Percentiles rank a stretch among this genome's conserved stretches.
Conservation (phyloP, 768 basidiomycete species). For the Leucosporidium yakuticum region DNA sequence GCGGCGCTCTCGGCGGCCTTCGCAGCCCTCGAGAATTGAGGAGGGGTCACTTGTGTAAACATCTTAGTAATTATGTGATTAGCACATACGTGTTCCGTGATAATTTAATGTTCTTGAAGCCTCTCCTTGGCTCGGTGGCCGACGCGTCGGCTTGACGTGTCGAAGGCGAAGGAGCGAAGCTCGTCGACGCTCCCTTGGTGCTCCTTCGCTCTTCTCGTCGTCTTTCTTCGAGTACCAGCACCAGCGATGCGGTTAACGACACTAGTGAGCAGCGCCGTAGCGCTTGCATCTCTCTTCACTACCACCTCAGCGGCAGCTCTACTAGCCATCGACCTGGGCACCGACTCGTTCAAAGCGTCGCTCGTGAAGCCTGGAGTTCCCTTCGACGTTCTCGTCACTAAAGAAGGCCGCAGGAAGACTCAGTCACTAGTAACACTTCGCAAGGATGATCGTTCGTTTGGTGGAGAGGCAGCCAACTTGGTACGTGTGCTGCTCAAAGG, state of each 20-base stretch:
- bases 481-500: conserved; percentile 11
- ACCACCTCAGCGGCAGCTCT: conserved; percentile 48
- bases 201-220: background rate
- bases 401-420: conserved; percentile 94
- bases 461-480: conserved; percentile 76
- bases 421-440: conserved; percentile 87
- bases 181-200: too few relatives aligned
- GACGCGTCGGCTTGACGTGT: too few relatives aligned
- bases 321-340: conserved; percentile 95
- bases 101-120: too few relatives aligned
- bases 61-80: too few relatives aligned
- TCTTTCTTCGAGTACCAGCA: background rate
- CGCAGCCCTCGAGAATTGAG: background rate
- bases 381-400: conserved; percentile 92
- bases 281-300: background rate
- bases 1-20: background rate
- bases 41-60: too few relatives aligned
- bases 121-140: too few relatives aligned
- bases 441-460: conserved; percentile 75
- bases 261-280: background rate
- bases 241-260: background rate
- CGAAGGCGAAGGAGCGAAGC: too few relatives aligned
- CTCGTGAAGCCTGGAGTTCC: conserved; percentile 89
- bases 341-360: conserved; percentile 95
- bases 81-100: too few relatives aligned